A percentile compares a stretch with the other conserved stretches of the same genome.
These are phyloP conservation scores for Pichia insulana DNA, from an alignment of 805 yeast species.

Conservation along the genomic window DNA sequence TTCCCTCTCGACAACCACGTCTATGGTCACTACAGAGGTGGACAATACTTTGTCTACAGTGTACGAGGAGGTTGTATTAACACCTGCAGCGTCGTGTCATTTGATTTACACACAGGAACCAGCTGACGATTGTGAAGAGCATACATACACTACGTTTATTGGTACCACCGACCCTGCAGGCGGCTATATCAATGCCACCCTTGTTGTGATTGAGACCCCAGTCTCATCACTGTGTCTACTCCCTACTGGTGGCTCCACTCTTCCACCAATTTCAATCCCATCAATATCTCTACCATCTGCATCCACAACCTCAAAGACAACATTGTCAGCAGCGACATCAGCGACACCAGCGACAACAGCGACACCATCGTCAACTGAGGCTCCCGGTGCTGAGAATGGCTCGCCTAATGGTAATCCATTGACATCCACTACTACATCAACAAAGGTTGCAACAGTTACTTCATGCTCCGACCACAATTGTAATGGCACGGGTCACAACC, in stretches of 20 bases:
- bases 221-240: not conserved
- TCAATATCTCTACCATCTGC: no score
- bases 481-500: no score
- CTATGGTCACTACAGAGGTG: not conserved
- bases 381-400: no score
- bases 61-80: not conserved
- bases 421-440: no score
- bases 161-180: not conserved
- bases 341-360: not conserved
- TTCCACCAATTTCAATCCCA: no score
- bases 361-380: no score
- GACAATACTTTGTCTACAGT: not conserved
- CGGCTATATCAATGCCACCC: not conserved
- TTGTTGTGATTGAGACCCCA: conserved; percentile 1
- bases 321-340: not conserved
- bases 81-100: conserved; percentile 1
- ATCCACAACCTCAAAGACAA: not conserved
- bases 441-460: no score
- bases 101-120: not conserved
- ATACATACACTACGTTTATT: conserved; percentile 1
- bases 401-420: no score
- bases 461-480: no score
- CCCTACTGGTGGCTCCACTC: no score
- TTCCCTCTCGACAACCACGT: not conserved
- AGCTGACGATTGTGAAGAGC: not conserved